phyloP scores from a whole-genome alignment of 768 basidiomycete species.

The Crepidotus variabilis region DNA sequence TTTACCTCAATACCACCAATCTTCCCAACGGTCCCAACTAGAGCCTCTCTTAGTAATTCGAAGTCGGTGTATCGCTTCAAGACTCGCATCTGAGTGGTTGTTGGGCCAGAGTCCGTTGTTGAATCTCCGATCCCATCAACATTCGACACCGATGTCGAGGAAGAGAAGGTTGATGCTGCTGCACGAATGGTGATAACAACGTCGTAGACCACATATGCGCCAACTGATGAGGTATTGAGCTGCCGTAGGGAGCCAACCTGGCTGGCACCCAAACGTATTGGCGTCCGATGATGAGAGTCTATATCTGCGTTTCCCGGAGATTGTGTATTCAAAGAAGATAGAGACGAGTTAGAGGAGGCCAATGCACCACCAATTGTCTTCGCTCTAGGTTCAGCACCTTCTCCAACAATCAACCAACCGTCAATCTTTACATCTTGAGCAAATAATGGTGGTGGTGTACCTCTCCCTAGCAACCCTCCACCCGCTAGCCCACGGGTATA shows the following conservation, averaged over 20 bases:
- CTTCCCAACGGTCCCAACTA: slow-evolving; percentile 39
- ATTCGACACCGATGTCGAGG: slow-evolving; percentile 4
- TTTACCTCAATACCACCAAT: neutral
- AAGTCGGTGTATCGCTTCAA: slow-evolving; percentile 71
- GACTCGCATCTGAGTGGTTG: slow-evolving; percentile 50
- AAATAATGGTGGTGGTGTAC: slow-evolving; percentile 39
- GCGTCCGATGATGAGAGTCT: slow-evolving; percentile 1
- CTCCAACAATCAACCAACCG: slow-evolving; percentile 74
- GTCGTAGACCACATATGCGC: slow-evolving; percentile 68
- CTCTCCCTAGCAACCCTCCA: neutral
- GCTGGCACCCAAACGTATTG: slow-evolving; percentile 7
- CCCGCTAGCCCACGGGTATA: neutral
- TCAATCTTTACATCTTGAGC: slow-evolving; percentile 61
- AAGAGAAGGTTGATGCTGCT: slow-evolving; percentile 16
- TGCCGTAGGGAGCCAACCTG: slow-evolving; percentile 8
- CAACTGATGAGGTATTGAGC: slow-evolving; percentile 30
- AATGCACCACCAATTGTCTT: neutral
- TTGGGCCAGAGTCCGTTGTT: neutral
- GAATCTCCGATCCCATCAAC: slow-evolving; percentile 30
- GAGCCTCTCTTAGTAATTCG: slow-evolving; percentile 42
- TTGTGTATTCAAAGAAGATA: neutral
- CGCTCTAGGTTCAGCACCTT: slow-evolving; percentile 26
- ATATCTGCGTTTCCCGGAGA: neutral
- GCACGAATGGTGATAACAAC: slow-evolving; percentile 67
- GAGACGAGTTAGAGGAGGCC: neutral